Evolutionary conservation across 2,329 filamentous ascomycete genomes (phyloP).

Genomic region (Pezicula carpinea): DNA sequence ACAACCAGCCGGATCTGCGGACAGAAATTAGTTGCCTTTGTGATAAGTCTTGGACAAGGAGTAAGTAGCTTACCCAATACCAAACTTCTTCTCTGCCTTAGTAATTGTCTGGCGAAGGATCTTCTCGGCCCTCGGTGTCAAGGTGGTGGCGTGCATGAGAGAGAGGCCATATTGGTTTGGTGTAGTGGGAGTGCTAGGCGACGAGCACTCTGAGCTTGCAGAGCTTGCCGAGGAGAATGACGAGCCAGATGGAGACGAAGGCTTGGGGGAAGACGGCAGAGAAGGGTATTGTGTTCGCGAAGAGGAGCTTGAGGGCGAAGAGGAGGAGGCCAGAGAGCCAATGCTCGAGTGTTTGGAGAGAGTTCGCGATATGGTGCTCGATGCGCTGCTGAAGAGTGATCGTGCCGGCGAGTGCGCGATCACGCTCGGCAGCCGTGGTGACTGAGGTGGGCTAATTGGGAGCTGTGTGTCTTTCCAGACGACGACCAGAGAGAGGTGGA

Average conservation of each 20-base stretch:
- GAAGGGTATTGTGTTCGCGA: slow-evolving; percentile 21
- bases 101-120: slow-evolving; percentile 42
- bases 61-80: slow-evolving; percentile 30
- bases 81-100: slow-evolving; percentile 48
- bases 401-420: slow-evolving; percentile 12
- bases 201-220: slow-evolving; percentile 1
- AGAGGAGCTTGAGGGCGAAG: slow-evolving; percentile 6
- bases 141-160: slow-evolving; percentile 41
- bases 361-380: slow-evolving; percentile 2
- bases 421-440: slow-evolving; percentile 9
- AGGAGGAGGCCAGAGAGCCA: slow-evolving; percentile 6
- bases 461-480: slow-evolving; percentile 53
- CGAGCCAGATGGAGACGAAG: not conserved
- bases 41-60: slow-evolving; percentile 12
- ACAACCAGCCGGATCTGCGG: slow-evolving; percentile 20
- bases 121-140: slow-evolving; percentile 44
- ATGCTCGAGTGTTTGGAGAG: slow-evolving; percentile 4
- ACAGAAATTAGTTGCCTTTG: slow-evolving; percentile 8
- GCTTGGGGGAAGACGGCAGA: slow-evolving; percentile 19
- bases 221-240: slow-evolving; percentile 1
- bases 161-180: slow-evolving; percentile 43
- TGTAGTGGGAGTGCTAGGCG: slow-evolving; percentile 22
- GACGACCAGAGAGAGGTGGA: slow-evolving; percentile 54
- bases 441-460: slow-evolving; percentile 28
- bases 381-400: slow-evolving; percentile 12